Conservation (phyloP, 257 asterid genomes). For the Capsicum baccatum region DNA sequence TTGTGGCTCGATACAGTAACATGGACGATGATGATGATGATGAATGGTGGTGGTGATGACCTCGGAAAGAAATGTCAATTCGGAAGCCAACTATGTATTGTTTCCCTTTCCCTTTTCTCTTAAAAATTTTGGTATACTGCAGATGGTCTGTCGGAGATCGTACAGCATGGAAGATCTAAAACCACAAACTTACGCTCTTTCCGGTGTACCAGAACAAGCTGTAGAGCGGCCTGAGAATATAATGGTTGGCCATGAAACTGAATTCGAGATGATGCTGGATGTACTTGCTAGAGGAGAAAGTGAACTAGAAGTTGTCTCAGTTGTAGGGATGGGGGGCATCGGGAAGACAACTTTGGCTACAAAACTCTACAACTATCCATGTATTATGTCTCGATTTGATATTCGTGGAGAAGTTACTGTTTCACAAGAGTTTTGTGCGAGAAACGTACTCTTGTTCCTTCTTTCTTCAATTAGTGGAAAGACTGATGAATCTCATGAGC, state of each 20-base stretch:
- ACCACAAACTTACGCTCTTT: neutral
- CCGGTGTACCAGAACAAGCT: neutral
- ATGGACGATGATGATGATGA: no score
- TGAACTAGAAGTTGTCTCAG: conserved; percentile 10
- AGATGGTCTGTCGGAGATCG: no score
- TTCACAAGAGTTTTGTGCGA: neutral
- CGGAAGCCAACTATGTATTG: no score
- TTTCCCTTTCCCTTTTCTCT: no score
- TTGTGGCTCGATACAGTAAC: no score
- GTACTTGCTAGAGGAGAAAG: neutral
- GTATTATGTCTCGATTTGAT: conserved; percentile 2
- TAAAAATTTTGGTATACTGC: no score
- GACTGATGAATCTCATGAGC: no score
- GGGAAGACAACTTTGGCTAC: conserved; percentile 38
- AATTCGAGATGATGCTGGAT: neutral
- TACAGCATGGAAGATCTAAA: neutral
- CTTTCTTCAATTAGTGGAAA: neutral
- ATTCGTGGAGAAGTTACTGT: conserved; percentile 30
- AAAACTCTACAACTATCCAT: neutral
- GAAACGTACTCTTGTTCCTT: conserved; percentile 19
- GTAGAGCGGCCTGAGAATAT: neutral
- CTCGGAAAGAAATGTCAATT: no score
- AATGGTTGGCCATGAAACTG: conserved; percentile 4
- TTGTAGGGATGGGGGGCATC: conserved; percentile 34
- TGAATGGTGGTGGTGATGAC: no score